Conservation (phyloP, 1,284 basidiomycete genomes). For the Termitomyces sp. region DNA sequence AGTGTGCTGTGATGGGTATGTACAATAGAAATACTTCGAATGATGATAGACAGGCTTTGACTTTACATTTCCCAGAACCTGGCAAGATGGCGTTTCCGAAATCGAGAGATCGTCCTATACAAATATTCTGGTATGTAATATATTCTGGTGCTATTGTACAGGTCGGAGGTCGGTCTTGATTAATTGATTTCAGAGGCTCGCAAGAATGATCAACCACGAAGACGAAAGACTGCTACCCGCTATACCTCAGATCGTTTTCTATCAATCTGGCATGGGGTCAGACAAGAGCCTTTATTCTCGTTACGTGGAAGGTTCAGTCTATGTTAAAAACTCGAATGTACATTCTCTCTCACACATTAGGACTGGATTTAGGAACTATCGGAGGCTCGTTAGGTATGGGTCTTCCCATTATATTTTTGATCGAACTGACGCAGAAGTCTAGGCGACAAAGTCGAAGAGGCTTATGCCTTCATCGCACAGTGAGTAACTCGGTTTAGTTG, state of each 20-base stretch:
- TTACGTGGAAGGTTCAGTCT: conserved; percentile 42
- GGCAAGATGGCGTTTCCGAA: conserved; percentile 46
- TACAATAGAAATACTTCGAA: conserved; percentile 3
- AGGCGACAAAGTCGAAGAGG: conserved; percentile 70
- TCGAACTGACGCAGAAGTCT: conserved; percentile 7
- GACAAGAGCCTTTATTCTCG: conserved; percentile 53
- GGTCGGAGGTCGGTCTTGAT: neutral
- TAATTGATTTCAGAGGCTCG: conserved; percentile 32
- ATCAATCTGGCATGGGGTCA: conserved; percentile 66
- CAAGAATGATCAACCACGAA: conserved; percentile 53
- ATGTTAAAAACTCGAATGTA: neutral
- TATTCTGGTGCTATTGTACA: neutral
- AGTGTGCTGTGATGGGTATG: conserved; percentile 68
- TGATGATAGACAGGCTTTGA: neutral
- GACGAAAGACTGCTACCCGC: conserved; percentile 43
- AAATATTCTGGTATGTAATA: conserved; percentile 51
- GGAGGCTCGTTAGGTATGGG: conserved; percentile 53
- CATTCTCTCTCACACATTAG: neutral
- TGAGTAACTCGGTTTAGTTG: conserved; percentile 31
- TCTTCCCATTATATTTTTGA: neutral
- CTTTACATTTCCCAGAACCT: conserved; percentile 30
- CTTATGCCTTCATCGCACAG: conserved; percentile 72
- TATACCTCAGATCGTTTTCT: conserved; percentile 64
- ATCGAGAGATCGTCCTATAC: conserved; percentile 53
- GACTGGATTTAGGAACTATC: conserved; percentile 43